Evolutionary conservation across 2,329 filamentous ascomycete genomes (phyloP).

Genomic region (Fusarium sp.): DNA sequence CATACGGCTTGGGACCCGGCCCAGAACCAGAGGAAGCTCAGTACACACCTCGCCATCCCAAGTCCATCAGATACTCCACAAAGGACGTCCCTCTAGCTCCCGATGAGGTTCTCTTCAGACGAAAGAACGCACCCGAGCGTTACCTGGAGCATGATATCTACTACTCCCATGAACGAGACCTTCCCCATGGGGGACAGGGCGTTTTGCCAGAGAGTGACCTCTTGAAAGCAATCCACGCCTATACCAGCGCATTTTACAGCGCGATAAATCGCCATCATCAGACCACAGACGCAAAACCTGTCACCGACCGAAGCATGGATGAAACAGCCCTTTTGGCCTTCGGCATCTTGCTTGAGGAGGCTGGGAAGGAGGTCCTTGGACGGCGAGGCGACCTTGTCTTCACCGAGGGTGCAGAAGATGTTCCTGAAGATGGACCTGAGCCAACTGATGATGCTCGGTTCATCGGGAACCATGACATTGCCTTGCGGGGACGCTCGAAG

Average conservation of each 20-base stretch:
- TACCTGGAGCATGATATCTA: slow-evolving; percentile 80
- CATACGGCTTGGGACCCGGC: slow-evolving; percentile 38
- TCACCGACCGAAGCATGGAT: slow-evolving; percentile 75
- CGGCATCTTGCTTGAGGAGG: slow-evolving; percentile 81
- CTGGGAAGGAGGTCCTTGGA: slow-evolving; percentile 70
- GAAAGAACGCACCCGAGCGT: slow-evolving; percentile 71
- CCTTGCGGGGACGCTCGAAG: slow-evolving; percentile 47
- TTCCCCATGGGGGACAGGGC: slow-evolving; percentile 59
- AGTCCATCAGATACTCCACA: slow-evolving; percentile 44
- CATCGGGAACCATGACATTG: slow-evolving; percentile 44
- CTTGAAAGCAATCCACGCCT: slow-evolving; percentile 75
- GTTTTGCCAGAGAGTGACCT: slow-evolving; percentile 76
- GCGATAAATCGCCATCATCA: slow-evolving; percentile 49
- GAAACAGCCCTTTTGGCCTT: slow-evolving; percentile 82
- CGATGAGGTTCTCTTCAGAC: slow-evolving; percentile 78
- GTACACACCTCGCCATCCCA: slow-evolving; percentile 31
- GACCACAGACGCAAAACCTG: slow-evolving; percentile 43
- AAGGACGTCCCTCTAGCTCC: slow-evolving; percentile 63
- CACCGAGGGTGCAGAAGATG: slow-evolving; percentile 64
- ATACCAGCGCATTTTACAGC: slow-evolving; percentile 75
- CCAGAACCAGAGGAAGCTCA: slow-evolving; percentile 39
- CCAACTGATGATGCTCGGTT: slow-evolving; percentile 32
- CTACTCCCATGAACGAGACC: slow-evolving; percentile 69
- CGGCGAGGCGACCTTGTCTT: slow-evolving; percentile 77
- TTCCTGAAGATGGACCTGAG: slow-evolving; percentile 30